Percentiles rank a stretch among this genome's conserved stretches.
These are phyloP conservation scores for Paecilomyces fulvus DNA, from an alignment of 2,329 filamentous ascomycete genomes.

Conservation along the genomic window DNA sequence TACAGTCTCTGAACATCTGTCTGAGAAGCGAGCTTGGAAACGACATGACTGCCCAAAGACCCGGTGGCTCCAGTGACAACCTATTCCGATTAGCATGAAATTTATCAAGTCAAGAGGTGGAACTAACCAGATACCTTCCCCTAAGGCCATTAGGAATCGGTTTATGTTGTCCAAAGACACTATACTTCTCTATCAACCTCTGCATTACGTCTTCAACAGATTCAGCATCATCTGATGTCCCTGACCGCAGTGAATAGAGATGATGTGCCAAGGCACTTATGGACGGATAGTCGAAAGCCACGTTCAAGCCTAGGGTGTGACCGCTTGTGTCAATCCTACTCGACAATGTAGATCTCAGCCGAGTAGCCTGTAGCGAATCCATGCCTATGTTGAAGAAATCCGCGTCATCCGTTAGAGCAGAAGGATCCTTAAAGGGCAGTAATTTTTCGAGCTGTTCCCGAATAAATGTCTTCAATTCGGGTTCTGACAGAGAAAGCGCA, in stretches of 20 bases:
- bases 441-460: conserved; percentile 19
- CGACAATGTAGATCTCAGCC: conserved; percentile 46
- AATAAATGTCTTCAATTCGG: conserved; percentile 28
- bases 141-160: conserved; percentile 11
- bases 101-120: not conserved
- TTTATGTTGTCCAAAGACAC: conserved; percentile 19
- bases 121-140: conserved; percentile 17
- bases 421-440: conserved; percentile 14
- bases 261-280: conserved; percentile 39
- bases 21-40: conserved; percentile 35
- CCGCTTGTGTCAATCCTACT: conserved; percentile 43
- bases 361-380: conserved; percentile 52
- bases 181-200: conserved; percentile 41
- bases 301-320: conserved; percentile 44
- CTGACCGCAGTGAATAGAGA: conserved; percentile 36
- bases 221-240: conserved; percentile 21
- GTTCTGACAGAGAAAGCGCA: conserved; percentile 14
- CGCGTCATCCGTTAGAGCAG: conserved; percentile 26
- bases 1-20: conserved; percentile 39
- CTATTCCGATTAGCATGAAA: conserved; percentile 9
- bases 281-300: conserved; percentile 52
- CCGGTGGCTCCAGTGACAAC: conserved; percentile 59
- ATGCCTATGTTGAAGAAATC: conserved; percentile 54
- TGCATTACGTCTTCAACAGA: conserved; percentile 38
- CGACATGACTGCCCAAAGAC: conserved; percentile 54